A percentile compares a stretch with the other conserved stretches of the same genome.
phyloP scores from a whole-genome alignment of 768 basidiomycete species.

The Coprinopsis sp. region DNA sequence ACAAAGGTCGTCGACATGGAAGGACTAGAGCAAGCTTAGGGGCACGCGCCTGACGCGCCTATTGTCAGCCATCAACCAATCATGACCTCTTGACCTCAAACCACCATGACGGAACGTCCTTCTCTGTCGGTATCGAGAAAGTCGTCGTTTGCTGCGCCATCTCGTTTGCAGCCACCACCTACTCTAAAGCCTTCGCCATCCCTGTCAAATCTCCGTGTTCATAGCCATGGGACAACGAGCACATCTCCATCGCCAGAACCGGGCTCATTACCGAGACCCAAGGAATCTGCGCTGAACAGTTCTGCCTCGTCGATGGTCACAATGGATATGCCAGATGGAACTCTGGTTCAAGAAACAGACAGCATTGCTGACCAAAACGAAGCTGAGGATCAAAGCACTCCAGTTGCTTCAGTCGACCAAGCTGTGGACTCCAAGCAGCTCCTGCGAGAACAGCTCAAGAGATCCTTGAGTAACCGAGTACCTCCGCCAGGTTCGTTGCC shows the following conservation, averaged over 20 bases:
- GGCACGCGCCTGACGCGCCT: neutral
- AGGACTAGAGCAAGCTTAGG: neutral
- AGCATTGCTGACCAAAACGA: constrained; percentile 52
- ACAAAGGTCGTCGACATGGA: constrained; percentile 7
- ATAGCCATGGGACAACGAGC: constrained; percentile 42
- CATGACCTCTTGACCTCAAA: neutral
- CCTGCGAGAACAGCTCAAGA: constrained; percentile 67
- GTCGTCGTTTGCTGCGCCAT: constrained; percentile 33
- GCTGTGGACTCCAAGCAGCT: constrained; percentile 56
- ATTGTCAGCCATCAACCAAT: too few species aligned
- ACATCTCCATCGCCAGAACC: constrained; percentile 25
- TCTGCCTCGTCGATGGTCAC: constrained; percentile 70
- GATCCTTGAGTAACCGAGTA: constrained; percentile 53
- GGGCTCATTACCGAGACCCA: constrained; percentile 16
- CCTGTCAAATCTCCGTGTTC: constrained; percentile 52
- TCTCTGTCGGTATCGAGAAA: constrained; percentile 5
- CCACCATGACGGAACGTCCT: neutral
- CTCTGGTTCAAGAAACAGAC: constrained; percentile 68
- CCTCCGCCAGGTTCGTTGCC: constrained; percentile 42
- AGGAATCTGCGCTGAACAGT: constrained; percentile 45
- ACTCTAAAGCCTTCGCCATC: constrained; percentile 51
- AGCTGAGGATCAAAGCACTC: constrained; percentile 54
- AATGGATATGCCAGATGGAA: constrained; percentile 61
- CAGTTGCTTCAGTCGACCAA: constrained; percentile 39
- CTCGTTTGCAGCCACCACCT: constrained; percentile 50